phyloP scores from a whole-genome alignment of 1,284 basidiomycete species.

The Austroboletus niveus region DNA sequence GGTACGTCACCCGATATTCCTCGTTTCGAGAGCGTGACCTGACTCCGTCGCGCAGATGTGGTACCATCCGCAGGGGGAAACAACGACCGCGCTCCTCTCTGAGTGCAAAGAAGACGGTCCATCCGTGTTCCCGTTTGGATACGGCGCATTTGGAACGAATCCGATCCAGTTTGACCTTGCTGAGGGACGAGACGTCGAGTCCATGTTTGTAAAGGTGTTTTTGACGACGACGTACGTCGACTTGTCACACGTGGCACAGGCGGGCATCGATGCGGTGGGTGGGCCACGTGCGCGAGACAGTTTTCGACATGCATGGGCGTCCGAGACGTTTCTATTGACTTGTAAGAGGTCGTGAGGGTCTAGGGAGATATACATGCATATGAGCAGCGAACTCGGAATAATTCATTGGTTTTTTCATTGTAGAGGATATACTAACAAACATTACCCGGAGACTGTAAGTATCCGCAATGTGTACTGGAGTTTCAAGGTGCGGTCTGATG shows the following conservation, averaged over 20 bases:
- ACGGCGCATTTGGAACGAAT: slow-evolving; percentile 23
- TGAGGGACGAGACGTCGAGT: slow-evolving; percentile 4
- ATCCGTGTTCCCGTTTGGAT: slow-evolving; percentile 20
- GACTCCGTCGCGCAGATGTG: slow-evolving; percentile 8
- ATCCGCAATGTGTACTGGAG: too few species aligned
- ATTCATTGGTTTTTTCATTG: too few species aligned
- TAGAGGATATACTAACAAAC: too few species aligned
- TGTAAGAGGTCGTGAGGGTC: slow-evolving; percentile 7
- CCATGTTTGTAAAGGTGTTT: slow-evolving; percentile 25
- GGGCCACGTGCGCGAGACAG: too few species aligned
- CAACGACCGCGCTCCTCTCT: slow-evolving; percentile 6
- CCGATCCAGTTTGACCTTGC: slow-evolving; percentile 21
- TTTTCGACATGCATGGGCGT: slow-evolving; percentile 12
- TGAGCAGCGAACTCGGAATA: too few species aligned
- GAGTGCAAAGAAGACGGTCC: slow-evolving; percentile 1
- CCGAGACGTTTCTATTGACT: slow-evolving; percentile 23
- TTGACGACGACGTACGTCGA: background rate
- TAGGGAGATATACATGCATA: too few species aligned
- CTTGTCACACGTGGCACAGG: slow-evolving; percentile 14
- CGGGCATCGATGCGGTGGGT: slow-evolving; percentile 7
- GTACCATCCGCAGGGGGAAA: slow-evolving; percentile 10
- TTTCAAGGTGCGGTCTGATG: too few species aligned
- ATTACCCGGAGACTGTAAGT: too few species aligned
- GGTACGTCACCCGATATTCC: slow-evolving; percentile 5
- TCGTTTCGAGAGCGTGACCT: too few species aligned